Evolutionary conservation across 2,329 filamentous ascomycete species (phyloP), one percentile per base, ranked within the genome.

Genomic region (Leptographium procerum): DNA sequence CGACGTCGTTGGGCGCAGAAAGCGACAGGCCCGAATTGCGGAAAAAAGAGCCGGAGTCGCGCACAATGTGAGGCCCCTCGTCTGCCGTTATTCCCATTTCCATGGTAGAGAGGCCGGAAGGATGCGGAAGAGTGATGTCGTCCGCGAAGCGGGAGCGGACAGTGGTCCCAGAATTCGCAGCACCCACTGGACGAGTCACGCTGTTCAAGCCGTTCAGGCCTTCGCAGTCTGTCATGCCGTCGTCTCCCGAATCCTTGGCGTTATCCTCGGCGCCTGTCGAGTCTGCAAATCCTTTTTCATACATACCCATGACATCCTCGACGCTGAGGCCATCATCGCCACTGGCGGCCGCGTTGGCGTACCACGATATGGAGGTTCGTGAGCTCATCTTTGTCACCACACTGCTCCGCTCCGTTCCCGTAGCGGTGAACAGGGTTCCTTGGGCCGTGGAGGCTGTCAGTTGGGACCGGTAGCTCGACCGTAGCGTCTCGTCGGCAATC

Each of bases 381-480:
- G 88, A 91, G 74, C 88, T 95, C 61, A 84, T 83, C 65, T 88
- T 90, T 4, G 90, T 94, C 63, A 86, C 70, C 55, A 94, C 78
- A 67, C 91, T 96, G 69, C 89, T 95, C 61, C 89, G 81, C 67
- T 92, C 89, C 1, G 89, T 95, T n/a, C 85, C 83, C 6, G 70
- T 50, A 7, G 64, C 61, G 2, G 69, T 69, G 40, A 68, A 70
- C 13, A 68, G 64, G 2, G 79, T 81, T 28, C 86, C 91, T 34
- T 78, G 79, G 29, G 74, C 73, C 6, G 79, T 80, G 3, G 80
- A 82, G 40, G 74, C 69, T 22, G 80, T 79, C 56, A 78, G 69
- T 61, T 83, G 80, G 16, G 81, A 82, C 58, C 80, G 77, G 65
- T 77, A 80, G 69, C 80, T 83, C 0, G 77, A 79, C 40, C 80